Base-by-base conservation (phyloP, 2,329 filamentous ascomycete species). In the Paracorniculantispora psalliotae region DNA sequence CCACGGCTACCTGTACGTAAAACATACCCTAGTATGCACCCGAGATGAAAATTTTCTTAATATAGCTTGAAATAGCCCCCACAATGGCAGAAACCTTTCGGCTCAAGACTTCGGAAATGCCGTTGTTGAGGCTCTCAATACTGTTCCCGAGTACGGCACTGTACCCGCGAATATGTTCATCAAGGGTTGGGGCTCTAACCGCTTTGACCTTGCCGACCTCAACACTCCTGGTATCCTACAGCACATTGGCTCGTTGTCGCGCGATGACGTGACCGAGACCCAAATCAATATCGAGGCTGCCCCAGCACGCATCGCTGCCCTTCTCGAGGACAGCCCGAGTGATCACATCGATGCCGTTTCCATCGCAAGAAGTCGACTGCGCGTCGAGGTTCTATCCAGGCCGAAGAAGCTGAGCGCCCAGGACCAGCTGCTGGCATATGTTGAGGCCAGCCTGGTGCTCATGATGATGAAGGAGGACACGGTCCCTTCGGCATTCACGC, bases 1-100 rank as follows among this genome's bases (percentile, higher is more conserved):
- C 46, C 65, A 66, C 59, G 64, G 63, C 48, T 66, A 65, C 51
- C 44, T 67, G 60, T 61, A 61, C 4, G 59, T 28, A 26, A 25
- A 19, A 25, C 30, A 23, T 57, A 19, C 9, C 17, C 9, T 15
- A 35, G 33, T 37, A 15, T 37, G 33, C 33, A 15, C 33, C 15
- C 33, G 15, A 37, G 33, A 8, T 26, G 26, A 46, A 19, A 6
- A 26, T 48, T 3, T 25, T 12, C 19, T 4, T 48, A 48, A 9
- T 25, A 39, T 30, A 15, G 4, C n/a, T n/a, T n/a, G n/a, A n/a
- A n/a, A 23, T 33, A 63, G 61, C 48, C 61, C 63, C 13, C 64
- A 62, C 28, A 49, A 61, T 47, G 65, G 63, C 56, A 53, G 61
- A n/a, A 56, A 62, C 10, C 59, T 67, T 58, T 62, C 60, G 23